These are phyloP conservation scores for Polychaeton citri DNA, from an alignment of 2,329 filamentous ascomycete genomes.

Conservation along the genomic window DNA sequence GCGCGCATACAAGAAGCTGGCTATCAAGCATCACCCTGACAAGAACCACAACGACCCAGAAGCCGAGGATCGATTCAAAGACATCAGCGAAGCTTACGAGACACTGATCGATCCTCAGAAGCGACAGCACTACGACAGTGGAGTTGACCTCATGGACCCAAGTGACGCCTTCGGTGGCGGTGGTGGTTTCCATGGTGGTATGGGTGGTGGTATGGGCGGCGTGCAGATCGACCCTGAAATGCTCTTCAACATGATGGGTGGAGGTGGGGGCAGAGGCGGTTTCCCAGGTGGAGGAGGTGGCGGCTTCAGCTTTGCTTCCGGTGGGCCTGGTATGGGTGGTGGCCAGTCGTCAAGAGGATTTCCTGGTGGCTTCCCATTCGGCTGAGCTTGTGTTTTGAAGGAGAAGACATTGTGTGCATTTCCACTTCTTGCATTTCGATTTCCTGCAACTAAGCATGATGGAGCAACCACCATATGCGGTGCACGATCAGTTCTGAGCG, in stretches of 20 bases:
- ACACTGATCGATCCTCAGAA: constrained; percentile 91
- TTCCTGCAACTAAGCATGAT: no score
- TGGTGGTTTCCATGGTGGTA: constrained; percentile 34
- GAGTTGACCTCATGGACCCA: constrained; percentile 79
- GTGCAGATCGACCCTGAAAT: constrained; percentile 59
- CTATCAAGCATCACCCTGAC: constrained; percentile 89
- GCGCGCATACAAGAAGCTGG: constrained; percentile 90
- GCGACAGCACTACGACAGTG: constrained; percentile 79
- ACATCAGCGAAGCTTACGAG: constrained; percentile 94
- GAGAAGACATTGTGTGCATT: no score
- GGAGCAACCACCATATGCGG: no score
- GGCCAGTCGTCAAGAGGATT: no score
- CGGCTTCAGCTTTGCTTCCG: constrained; percentile 36
- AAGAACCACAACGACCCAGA: constrained; percentile 83
- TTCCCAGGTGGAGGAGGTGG: no score
- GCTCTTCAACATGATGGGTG: constrained; percentile 73
- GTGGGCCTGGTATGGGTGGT: constrained; percentile 8
- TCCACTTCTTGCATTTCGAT: no score
- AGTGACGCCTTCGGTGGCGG: constrained; percentile 69
- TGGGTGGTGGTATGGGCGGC: constrained; percentile 28
- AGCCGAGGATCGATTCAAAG: constrained; percentile 90
- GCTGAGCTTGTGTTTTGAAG: no score
- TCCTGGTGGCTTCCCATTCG: constrained; percentile 1
- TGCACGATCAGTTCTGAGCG: no score
- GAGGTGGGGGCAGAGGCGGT: constrained; percentile 34